Evolutionary conservation across 768 basidiomycete species (phyloP).

Genomic region (Thelephora ganbajun): DNA sequence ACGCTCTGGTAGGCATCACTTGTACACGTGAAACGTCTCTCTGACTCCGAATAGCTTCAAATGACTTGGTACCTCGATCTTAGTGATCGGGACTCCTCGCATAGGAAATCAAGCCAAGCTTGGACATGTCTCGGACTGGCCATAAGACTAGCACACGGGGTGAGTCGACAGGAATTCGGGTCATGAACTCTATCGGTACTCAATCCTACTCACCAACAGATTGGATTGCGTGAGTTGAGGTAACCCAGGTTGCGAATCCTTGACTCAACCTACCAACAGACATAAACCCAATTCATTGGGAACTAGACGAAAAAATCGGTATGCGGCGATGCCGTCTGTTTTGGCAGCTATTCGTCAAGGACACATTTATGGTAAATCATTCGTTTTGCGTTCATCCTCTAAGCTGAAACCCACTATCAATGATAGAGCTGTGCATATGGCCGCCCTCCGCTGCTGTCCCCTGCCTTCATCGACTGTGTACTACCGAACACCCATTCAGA

Average conservation of each 20-base stretch:
- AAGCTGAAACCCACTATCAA: not conserved
- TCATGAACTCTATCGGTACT: no score
- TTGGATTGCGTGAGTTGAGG: not conserved
- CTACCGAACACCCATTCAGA: conserved; percentile 14
- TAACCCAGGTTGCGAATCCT: not conserved
- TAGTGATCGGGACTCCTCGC: not conserved
- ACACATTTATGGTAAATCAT: conserved; percentile 36
- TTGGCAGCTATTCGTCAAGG: conserved; percentile 45
- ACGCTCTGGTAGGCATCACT: conserved; percentile 32
- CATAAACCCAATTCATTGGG: conserved; percentile 40
- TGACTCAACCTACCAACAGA: conserved; percentile 20
- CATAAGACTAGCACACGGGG: not conserved
- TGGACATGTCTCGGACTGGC: not conserved
- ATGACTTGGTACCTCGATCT: not conserved
- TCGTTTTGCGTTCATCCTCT: not conserved
- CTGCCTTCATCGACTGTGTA: conserved; percentile 14
- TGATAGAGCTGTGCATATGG: conserved; percentile 15
- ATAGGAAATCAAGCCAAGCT: not conserved
- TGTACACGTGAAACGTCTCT: not conserved
- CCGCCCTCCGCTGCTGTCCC: conserved; percentile 12
- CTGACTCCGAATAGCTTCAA: not conserved
- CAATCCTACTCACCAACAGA: not conserved
- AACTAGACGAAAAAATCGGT: conserved; percentile 26
- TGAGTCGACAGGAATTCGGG: not conserved
- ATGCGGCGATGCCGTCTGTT: conserved; percentile 38